A percentile compares a stretch with the other conserved stretches of the same genome.
phyloP scores from a whole-genome alignment of 2,329 filamentous ascomycete genomes.

The Trichoderma endophyticum region DNA sequence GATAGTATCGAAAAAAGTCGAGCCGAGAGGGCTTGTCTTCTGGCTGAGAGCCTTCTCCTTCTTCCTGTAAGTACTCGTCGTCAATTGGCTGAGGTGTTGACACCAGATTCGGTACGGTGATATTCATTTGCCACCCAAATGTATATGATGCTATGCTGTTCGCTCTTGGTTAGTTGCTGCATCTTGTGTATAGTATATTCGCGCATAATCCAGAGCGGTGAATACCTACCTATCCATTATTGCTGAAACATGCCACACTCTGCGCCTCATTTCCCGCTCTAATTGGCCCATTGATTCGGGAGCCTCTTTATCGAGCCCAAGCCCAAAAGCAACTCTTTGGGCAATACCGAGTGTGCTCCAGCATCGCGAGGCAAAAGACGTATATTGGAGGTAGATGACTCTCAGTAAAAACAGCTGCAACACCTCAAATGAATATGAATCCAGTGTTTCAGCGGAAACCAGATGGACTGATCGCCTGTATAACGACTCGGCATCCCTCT shows the following conservation, averaged over 20 bases:
- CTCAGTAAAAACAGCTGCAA: neutral
- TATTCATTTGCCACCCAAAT: neutral
- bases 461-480: slow-evolving; percentile 8
- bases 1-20: neutral
- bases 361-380: slow-evolving; percentile 9
- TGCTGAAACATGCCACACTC: neutral
- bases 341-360: slow-evolving; percentile 11
- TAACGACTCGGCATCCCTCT: slow-evolving; percentile 4
- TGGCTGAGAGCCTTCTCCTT: neutral
- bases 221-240: neutral
- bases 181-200: neutral
- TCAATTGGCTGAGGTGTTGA: neutral
- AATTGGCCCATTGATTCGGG: slow-evolving; percentile 2
- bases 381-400: slow-evolving; percentile 7
- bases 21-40: neutral
- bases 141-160: slow-evolving; percentile 7
- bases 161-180: neutral
- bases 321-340: slow-evolving; percentile 2
- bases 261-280: slow-evolving; percentile 9
- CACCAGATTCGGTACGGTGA: neutral
- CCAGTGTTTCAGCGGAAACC: slow-evolving; percentile 2
- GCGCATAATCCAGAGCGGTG: neutral
- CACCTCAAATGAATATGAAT: neutral
- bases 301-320: neutral
- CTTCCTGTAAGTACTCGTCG: neutral